Conservation (phyloP, 352 stramenopile species). For the Globisporangium spiculum region DNA sequence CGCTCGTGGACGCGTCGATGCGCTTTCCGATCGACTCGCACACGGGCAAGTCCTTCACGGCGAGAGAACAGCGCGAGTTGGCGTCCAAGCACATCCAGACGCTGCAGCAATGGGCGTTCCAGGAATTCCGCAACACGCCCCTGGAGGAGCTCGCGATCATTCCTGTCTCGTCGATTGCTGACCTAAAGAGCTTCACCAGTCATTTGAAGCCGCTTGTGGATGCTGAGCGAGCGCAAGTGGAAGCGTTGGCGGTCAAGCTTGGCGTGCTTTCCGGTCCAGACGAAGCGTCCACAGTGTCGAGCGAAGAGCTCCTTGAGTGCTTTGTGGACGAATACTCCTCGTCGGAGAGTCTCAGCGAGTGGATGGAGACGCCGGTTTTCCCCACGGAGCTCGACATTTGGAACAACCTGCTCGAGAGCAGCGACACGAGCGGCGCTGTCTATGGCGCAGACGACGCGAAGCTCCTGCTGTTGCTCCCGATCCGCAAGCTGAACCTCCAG, state of each 20-base stretch:
- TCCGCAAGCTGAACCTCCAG: constrained; percentile 95
- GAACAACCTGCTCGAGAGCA: constrained; percentile 47
- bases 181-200: constrained; percentile 39
- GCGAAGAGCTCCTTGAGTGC: constrained; percentile 44
- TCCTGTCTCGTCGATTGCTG: constrained; percentile 44
- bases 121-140: constrained; percentile 34
- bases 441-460: constrained; percentile 39
- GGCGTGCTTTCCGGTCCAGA: constrained; percentile 43
- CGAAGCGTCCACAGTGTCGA: constrained; percentile 30
- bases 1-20: constrained; percentile 64
- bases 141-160: constrained; percentile 67
- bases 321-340: constrained; percentile 62
- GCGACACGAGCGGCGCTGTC: constrained; percentile 14
- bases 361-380: constrained; percentile 38
- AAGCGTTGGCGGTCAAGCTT: constrained; percentile 36
- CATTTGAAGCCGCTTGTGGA: constrained; percentile 35
- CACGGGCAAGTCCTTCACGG: constrained; percentile 57
- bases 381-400: constrained; percentile 90
- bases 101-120: constrained; percentile 72
- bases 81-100: constrained; percentile 50
- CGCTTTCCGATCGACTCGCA: constrained; percentile 85
- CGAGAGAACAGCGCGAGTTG: constrained; percentile 46
- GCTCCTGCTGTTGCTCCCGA: constrained; percentile 61
- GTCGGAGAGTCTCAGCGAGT: constrained; percentile 16
- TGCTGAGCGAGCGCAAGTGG: constrained; percentile 31